Evolutionary conservation across 352 stramenopile genomes (phyloP).

Genomic region (Globisporangium viniferum): DNA sequence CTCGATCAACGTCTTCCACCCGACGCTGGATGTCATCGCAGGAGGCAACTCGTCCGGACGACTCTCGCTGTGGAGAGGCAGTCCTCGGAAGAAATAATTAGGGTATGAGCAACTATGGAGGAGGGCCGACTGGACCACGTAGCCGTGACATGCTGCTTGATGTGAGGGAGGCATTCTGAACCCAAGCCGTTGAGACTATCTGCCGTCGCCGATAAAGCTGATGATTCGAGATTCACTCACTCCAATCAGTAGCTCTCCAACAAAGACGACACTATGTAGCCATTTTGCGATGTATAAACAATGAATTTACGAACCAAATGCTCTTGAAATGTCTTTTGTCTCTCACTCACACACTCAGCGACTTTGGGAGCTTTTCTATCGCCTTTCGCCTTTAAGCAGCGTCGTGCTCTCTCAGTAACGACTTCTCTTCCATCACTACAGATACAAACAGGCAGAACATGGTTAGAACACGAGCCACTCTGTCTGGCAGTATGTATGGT

Average conservation of each 20-base stretch:
- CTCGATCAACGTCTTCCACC: slow-evolving; percentile 87
- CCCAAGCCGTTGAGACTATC: not conserved
- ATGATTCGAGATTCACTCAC: not conserved
- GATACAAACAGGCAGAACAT: not conserved
- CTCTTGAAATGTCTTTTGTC: not conserved
- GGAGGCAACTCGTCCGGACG: slow-evolving; percentile 78
- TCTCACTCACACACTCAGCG: not conserved
- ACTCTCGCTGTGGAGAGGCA: slow-evolving; percentile 53
- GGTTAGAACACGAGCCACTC: not conserved
- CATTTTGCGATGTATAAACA: not conserved
- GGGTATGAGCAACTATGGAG: slow-evolving; percentile 7
- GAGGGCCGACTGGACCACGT: not conserved
- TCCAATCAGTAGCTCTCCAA: not conserved
- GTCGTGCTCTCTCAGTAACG: slow-evolving; percentile 47
- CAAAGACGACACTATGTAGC: not conserved
- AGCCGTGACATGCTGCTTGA: not conserved
- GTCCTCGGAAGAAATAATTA: slow-evolving; percentile 18
- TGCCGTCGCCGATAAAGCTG: not conserved
- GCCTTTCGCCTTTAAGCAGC: slow-evolving; percentile 3
- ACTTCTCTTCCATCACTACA: slow-evolving; percentile 64
- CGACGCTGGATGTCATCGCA: slow-evolving; percentile 59
- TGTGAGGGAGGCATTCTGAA: not conserved
- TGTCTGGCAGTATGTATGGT: not conserved
- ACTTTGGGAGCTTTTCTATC: not conserved
- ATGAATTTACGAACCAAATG: not conserved